Conservation (phyloP, 2,329 filamentous ascomycete genomes). For the Furcasterigmium sp. region DNA sequence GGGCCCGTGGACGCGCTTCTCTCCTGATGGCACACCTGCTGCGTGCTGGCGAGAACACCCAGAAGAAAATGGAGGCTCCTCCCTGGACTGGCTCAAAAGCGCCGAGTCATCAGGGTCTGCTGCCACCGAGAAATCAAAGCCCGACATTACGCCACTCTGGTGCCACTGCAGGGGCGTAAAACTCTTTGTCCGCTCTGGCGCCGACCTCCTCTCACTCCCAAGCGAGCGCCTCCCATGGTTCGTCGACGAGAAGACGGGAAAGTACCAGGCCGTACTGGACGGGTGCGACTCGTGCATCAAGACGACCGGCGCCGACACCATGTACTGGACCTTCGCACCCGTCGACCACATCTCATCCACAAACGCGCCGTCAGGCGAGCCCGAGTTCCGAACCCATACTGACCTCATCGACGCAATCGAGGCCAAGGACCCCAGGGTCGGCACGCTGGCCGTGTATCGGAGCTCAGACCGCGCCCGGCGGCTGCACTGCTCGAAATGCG, state of each 20-base stretch:
- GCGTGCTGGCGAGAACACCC: slow-evolving; percentile 19
- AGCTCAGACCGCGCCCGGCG: slow-evolving; percentile 39
- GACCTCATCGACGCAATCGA: slow-evolving; percentile 29
- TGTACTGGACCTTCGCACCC: slow-evolving; percentile 38
- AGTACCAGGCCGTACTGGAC: slow-evolving; percentile 32
- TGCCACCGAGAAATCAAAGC: slow-evolving; percentile 7
- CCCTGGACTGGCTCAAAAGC: slow-evolving; percentile 22
- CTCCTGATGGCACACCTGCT: slow-evolving; percentile 16
- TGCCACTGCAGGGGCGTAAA: slow-evolving; percentile 43
- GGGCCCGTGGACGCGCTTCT: slow-evolving; percentile 35
- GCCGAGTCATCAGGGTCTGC: neutral
- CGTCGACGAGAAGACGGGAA: slow-evolving; percentile 35
- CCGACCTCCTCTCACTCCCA: slow-evolving; percentile 20
- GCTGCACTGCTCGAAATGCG: slow-evolving; percentile 44
- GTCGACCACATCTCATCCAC: slow-evolving; percentile 27
- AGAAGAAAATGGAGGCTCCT: slow-evolving; percentile 19
- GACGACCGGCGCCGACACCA: slow-evolving; percentile 33
- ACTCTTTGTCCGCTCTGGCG: slow-evolving; percentile 28
- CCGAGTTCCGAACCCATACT: slow-evolving; percentile 12
- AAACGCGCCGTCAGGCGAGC: slow-evolving; percentile 17
- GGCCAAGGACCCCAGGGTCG: slow-evolving; percentile 27
- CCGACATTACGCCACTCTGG: slow-evolving; percentile 25
- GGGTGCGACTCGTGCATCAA: slow-evolving; percentile 42
- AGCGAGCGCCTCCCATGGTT: slow-evolving; percentile 30
- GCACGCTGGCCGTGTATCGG: slow-evolving; percentile 35